These are phyloP conservation scores for Lolium multiflorum DNA, from an alignment of 176 grass and related monocot genomes.

Conservation along the genomic window DNA sequence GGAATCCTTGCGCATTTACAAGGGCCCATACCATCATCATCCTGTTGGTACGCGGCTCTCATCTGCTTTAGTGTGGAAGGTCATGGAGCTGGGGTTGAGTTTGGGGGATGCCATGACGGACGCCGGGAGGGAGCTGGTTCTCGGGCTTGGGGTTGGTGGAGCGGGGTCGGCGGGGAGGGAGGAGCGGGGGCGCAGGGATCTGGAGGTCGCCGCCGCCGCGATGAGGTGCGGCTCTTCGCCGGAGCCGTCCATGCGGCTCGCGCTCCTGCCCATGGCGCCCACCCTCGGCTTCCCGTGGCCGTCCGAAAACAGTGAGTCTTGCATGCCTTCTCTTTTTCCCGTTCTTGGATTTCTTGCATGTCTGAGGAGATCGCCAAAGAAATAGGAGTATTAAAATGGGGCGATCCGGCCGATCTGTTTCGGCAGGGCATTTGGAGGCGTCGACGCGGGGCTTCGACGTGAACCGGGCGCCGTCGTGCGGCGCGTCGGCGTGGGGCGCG, in stretches of 20 bases:
- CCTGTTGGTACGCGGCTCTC: background rate
- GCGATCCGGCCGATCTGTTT: background rate
- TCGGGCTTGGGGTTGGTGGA: conserved; percentile 59
- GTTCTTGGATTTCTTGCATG: conserved; percentile 1
- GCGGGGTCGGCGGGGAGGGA: conserved; percentile 1
- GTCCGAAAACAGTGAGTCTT: conserved; percentile 50
- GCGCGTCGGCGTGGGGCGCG: background rate
- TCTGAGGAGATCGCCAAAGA: background rate
- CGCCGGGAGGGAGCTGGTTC: conserved; percentile 62
- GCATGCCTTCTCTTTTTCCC: background rate
- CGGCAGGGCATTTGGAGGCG: conserved; percentile 62
- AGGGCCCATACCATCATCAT: background rate
- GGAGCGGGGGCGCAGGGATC: background rate
- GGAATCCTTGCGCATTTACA: conserved; percentile 19
- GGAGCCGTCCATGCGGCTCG: conserved; percentile 59
- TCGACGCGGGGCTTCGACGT: conserved; percentile 81
- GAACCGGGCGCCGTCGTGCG: conserved; percentile 63
- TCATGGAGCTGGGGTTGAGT: conserved; percentile 85
- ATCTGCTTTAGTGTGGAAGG: background rate
- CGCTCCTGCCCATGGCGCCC: conserved; percentile 54
- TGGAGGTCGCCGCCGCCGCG: background rate
- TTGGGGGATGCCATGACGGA: conserved; percentile 62
- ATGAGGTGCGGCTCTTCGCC: conserved; percentile 31
- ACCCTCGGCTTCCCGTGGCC: conserved; percentile 59
- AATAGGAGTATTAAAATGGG: background rate